These are phyloP conservation scores for Athelia sp. DNA, from an alignment of 1,284 basidiomycete species.

Conservation along the genomic window DNA sequence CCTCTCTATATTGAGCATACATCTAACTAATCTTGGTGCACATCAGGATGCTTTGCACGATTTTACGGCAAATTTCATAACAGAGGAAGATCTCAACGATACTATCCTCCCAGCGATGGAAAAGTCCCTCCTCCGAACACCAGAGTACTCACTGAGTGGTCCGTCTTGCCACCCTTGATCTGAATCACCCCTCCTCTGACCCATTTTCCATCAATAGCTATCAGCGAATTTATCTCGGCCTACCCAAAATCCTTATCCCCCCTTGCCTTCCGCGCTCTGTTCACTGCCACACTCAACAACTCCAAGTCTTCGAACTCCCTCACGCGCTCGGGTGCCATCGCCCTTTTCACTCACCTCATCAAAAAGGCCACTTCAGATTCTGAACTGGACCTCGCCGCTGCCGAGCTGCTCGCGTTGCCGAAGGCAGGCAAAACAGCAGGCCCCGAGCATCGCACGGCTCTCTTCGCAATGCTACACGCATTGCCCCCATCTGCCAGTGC, in stretches of 20 bases:
- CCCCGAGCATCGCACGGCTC: constrained; percentile 77
- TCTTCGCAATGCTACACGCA: constrained; percentile 72
- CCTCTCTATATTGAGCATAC: too few relatives aligned
- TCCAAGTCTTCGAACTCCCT: constrained; percentile 74
- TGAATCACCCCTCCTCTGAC: neutral
- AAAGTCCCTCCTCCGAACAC: constrained; percentile 69
- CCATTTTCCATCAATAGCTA: constrained; percentile 31
- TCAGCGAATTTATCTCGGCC: constrained; percentile 49
- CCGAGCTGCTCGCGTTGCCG: constrained; percentile 69
- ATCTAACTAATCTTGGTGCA: neutral
- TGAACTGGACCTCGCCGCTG: constrained; percentile 40
- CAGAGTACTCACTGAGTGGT: constrained; percentile 66
- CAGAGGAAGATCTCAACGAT: constrained; percentile 43
- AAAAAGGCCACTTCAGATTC: constrained; percentile 25
- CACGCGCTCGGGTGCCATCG: constrained; percentile 55
- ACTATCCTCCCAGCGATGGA: constrained; percentile 63
- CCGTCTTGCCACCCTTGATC: constrained; percentile 11
- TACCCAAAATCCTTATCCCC: constrained; percentile 52
- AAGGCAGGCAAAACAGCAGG: constrained; percentile 82
- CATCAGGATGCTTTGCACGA: constrained; percentile 48
- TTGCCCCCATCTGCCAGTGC: constrained; percentile 47
- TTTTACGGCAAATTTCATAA: constrained; percentile 53
- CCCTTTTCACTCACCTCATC: constrained; percentile 58
- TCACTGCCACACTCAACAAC: constrained; percentile 62
- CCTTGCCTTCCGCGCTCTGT: constrained; percentile 56